Conservation (phyloP, 495 filamentous ascomycete genomes). For the Pyronema omphalodes region DNA sequence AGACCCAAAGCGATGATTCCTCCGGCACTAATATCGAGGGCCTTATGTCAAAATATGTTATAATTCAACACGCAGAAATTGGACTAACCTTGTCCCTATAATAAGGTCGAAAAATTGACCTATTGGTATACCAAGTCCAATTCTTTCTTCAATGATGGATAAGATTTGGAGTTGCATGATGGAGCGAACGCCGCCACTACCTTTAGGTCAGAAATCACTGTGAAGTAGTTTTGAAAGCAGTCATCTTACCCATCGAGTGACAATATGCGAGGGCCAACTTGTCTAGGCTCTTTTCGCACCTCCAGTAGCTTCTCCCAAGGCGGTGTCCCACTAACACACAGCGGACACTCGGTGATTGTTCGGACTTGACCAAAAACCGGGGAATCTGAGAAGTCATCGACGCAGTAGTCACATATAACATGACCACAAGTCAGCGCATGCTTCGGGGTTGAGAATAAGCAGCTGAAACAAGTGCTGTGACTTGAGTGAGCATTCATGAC, state of each 20-base stretch:
- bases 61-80: neutral
- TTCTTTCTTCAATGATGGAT: slow-evolving; percentile 20
- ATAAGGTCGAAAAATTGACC: slow-evolving; percentile 32
- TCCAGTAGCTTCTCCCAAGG: slow-evolving; percentile 1
- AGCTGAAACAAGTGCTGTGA: slow-evolving; percentile 27
- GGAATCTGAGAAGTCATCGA: slow-evolving; percentile 11
- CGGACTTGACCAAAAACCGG: slow-evolving; percentile 2
- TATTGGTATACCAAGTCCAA: slow-evolving; percentile 22
- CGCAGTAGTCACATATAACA: slow-evolving; percentile 26
- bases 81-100: slow-evolving; percentile 28
- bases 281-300: slow-evolving; percentile 25
- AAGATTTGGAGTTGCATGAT: slow-evolving; percentile 30
- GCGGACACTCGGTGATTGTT: slow-evolving; percentile 6
- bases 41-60: neutral
- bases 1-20: slow-evolving; percentile 32
- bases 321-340: neutral
- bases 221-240: slow-evolving; percentile 1
- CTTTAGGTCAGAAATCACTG: neutral
- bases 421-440: slow-evolving; percentile 28
- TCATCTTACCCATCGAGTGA: slow-evolving; percentile 28
- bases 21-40: slow-evolving; percentile 24
- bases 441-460: slow-evolving; percentile 26
- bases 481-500: slow-evolving; percentile 5
- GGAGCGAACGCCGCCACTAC: slow-evolving; percentile 28
- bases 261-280: slow-evolving; percentile 26